phyloP scores from a whole-genome alignment of 2,329 filamentous ascomycete species.

The Monosporascus ibericus region DNA sequence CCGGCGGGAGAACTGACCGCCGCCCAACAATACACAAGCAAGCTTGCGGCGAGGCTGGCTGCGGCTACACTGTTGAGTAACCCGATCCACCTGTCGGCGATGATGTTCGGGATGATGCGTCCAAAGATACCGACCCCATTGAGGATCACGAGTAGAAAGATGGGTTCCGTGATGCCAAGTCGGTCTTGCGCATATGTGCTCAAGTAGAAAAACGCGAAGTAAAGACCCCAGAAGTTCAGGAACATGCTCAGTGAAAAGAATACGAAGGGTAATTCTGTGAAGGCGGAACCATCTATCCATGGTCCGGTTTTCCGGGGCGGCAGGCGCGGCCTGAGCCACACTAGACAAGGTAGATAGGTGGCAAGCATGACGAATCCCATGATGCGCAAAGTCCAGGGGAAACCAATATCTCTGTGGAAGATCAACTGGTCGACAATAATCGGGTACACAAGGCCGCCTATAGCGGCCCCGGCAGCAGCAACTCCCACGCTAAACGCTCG shows the following conservation, averaged over 20 bases:
- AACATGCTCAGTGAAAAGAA: constrained; percentile 34
- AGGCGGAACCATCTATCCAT: constrained; percentile 37
- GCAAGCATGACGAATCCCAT: constrained; percentile 39
- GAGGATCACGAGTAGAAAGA: constrained; percentile 42
- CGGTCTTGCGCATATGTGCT: constrained; percentile 12
- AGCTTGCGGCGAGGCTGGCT: constrained; percentile 12
- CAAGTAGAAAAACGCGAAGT: constrained; percentile 37
- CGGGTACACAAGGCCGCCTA: constrained; percentile 33
- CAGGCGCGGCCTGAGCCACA: constrained; percentile 34
- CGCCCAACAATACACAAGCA: constrained; percentile 25
- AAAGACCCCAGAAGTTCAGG: constrained; percentile 33
- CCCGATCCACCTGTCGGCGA: constrained; percentile 43
- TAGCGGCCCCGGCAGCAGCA: constrained; percentile 15
- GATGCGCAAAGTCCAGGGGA: constrained; percentile 46
- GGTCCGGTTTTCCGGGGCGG: constrained; percentile 33
- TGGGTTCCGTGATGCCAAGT: constrained; percentile 24
- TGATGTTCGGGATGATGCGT: constrained; percentile 39
- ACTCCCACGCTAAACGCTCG: constrained; percentile 19
- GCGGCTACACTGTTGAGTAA: constrained; percentile 46
- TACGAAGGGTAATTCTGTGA: constrained; percentile 28
- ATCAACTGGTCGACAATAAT: constrained; percentile 36
- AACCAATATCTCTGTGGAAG: constrained; percentile 40
- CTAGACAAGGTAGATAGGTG: constrained; percentile 31
- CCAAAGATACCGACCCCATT: constrained; percentile 47
- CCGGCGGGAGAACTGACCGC: constrained; percentile 17